Base-by-base conservation (phyloP, 2,329 filamentous ascomycete genomes). In the Thelonectria discophora region DNA sequence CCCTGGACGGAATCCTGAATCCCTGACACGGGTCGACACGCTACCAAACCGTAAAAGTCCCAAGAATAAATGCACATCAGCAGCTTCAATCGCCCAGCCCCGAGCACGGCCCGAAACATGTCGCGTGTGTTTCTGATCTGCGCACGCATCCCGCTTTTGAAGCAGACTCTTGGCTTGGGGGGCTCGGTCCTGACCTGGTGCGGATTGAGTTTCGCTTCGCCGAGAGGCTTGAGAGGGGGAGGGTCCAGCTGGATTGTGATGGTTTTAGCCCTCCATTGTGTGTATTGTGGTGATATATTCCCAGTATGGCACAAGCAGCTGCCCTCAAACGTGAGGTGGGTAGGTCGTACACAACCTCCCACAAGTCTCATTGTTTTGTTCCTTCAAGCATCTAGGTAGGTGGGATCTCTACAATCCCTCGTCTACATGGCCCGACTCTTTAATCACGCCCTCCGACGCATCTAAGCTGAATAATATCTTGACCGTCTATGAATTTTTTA, bases 401-500 rank as follows among this genome's bases (percentile, higher is more conserved):
- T 50, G 37, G 24, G 51, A 43, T 54, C 54, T 60, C 51, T 8
- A 61, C 55, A 6, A 60, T 55, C 60, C 45, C 55, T 39, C 58
- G 52, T 58, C 62, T 59, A 55, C 34, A 53, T 61, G 51, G 30
- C 46, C 53, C 59, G 15, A 46, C 54, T 45, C 34, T 63, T 30
- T 27, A 30, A 60, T 40, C 32, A 37, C 48, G 27, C 20, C 46
- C 21, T 30, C 24, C 43, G 47, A 48, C 51, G 46, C 49, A 54
- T 42, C 27, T 32, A 59, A 52, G 46, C 47, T 61, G 21, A 34
- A 55, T 21, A 7, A 7, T 30, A 2, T 30, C 51, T 52, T 45
- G 48, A 42, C 60, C 51, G 57, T 65, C 62, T 67, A 66, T 69
- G 63, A 47, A 30, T 6, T 43, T 66, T 64, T 62, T 69, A 69